Conservation (phyloP, 495 filamentous ascomycete species). For the Rusavskia elegans region DNA sequence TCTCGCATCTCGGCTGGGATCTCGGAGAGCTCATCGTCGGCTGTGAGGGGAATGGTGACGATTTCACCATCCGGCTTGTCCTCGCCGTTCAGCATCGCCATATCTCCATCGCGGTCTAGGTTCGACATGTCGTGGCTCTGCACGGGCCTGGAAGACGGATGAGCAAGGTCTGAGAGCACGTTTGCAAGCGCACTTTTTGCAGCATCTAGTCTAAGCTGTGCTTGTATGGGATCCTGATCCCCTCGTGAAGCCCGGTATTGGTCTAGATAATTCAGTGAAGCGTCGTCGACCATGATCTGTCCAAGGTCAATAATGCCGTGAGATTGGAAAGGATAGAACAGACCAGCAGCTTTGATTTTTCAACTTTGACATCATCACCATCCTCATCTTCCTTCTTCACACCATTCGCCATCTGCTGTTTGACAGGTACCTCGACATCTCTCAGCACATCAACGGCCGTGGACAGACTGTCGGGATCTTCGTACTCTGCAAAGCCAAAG, state of each 20-base stretch:
- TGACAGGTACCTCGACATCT: conserved; percentile 72
- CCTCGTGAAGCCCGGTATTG: conserved; percentile 51
- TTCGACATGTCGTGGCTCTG: conserved; percentile 31
- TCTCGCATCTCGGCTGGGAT: conserved; percentile 96
- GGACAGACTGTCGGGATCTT: conserved; percentile 77
- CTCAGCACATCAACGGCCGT: conserved; percentile 75
- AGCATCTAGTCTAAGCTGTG: conserved; percentile 50
- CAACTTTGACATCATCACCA: conserved; percentile 36
- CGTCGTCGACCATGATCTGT: conserved; percentile 53
- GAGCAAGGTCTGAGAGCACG: conserved; percentile 53
- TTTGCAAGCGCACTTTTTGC: conserved; percentile 48
- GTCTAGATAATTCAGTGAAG: conserved; percentile 79
- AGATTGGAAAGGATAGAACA: conserved; percentile 6
- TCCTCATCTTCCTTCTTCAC: conserved; percentile 27
- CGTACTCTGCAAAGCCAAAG: conserved; percentile 96
- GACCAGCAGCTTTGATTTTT: conserved; percentile 53
- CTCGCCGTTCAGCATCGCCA: conserved; percentile 50
- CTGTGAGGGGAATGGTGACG: conserved; percentile 75
- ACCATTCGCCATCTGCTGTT: conserved; percentile 43
- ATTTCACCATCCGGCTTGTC: conserved; percentile 54
- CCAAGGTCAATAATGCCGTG: not conserved
- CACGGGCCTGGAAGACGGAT: conserved; percentile 37
- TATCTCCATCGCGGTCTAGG: conserved; percentile 50
- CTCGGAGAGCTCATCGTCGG: conserved; percentile 88
- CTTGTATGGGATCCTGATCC: conserved; percentile 48